Conservation (phyloP, 441 rosid genomes). For the Populus hybrid region DNA sequence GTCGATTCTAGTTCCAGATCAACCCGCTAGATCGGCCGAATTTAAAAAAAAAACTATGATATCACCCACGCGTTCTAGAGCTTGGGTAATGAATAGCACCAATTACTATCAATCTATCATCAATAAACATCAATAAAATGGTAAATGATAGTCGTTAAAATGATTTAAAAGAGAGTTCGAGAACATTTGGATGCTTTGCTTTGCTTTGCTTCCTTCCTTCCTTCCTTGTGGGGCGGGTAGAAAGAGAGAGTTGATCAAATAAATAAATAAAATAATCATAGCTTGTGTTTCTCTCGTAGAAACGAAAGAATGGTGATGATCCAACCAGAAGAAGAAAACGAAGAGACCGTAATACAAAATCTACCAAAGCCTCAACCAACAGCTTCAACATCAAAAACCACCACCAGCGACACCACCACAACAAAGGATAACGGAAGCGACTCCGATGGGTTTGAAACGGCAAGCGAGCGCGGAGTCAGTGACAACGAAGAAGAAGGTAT, state of each 20-base stretch:
- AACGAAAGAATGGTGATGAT: constrained; percentile 48
- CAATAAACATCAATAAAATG: no score
- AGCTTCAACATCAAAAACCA: constrained; percentile 21
- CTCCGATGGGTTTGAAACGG: constrained; percentile 90
- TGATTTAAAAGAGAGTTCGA: no score
- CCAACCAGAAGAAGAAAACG: constrained; percentile 29
- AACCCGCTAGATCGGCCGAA: no score
- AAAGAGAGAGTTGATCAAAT: neutral
- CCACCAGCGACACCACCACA: constrained; percentile 1
- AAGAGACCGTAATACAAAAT: constrained; percentile 16
- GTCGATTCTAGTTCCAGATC: no score
- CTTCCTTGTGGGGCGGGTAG: no score
- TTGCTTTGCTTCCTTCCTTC: no score
- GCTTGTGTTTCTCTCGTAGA: neutral
- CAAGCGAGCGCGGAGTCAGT: constrained; percentile 72
- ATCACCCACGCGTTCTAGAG: no score
- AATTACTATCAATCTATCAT: no score
- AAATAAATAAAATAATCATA: neutral
- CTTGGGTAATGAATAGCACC: no score
- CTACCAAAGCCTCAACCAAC: constrained; percentile 21
- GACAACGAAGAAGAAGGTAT: constrained; percentile 43
- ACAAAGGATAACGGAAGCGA: constrained; percentile 35
- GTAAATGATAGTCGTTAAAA: no score
- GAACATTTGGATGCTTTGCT: no score
- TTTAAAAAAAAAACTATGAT: no score